Evolutionary conservation across 169 alveolate species (phyloP).

Genomic region (Plasmodium vinckei): DNA sequence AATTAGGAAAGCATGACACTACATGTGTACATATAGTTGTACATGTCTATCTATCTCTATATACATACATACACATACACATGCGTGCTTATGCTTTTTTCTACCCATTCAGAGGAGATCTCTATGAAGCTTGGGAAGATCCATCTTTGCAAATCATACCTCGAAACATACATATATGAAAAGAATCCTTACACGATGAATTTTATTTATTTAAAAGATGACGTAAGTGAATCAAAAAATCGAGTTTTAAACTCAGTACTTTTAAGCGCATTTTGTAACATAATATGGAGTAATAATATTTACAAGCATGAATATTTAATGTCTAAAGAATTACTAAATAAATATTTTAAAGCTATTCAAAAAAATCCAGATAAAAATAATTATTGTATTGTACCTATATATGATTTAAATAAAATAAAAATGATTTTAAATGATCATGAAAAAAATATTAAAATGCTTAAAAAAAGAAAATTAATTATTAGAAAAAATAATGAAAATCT

Average conservation of each 20-base stretch:
- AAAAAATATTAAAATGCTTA: conserved; percentile 53
- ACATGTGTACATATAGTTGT: too few relatives aligned
- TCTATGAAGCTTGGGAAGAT: conserved; percentile 76
- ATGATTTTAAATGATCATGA: conserved; percentile 64
- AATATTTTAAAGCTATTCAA: conserved; percentile 60
- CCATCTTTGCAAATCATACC: conserved; percentile 61
- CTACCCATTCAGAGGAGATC: conserved; percentile 56
- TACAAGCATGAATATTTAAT: conserved; percentile 75
- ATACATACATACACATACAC: not conserved
- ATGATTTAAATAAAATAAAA: conserved; percentile 50
- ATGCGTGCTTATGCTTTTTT: not conserved
- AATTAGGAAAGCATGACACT: not conserved
- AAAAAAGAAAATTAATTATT: conserved; percentile 56
- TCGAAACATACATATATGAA: conserved; percentile 75
- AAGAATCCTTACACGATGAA: conserved; percentile 66
- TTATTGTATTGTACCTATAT: conserved; percentile 72
- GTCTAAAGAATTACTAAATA: conserved; percentile 69
- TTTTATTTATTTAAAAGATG: conserved; percentile 63
- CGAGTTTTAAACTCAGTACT: conserved; percentile 58
- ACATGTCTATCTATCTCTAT: not conserved
- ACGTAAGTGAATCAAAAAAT: conserved; percentile 69
- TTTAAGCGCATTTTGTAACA: conserved; percentile 67
- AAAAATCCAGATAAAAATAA: conserved; percentile 74
- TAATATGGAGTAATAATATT: conserved; percentile 69
- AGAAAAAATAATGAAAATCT: conserved; percentile 76